A percentile compares a stretch with the other conserved stretches of the same genome.
These are phyloP conservation scores for Psilocybe mexicana DNA, from an alignment of 1,284 basidiomycete species.

Conservation along the genomic window DNA sequence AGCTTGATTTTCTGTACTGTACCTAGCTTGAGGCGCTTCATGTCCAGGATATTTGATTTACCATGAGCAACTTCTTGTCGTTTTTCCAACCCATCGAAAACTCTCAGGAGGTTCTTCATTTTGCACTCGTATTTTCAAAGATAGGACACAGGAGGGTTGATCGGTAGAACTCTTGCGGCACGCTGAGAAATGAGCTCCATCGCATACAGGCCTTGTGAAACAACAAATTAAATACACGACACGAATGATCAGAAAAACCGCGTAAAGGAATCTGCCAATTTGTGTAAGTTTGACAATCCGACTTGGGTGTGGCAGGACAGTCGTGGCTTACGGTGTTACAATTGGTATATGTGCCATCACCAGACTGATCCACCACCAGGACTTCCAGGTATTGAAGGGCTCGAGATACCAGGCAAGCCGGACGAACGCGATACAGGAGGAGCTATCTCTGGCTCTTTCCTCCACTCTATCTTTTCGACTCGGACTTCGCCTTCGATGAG, in stretches of 20 bases:
- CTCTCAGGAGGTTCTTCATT: constrained; percentile 8
- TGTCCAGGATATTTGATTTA: constrained; percentile 43
- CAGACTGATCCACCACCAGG: constrained; percentile 22
- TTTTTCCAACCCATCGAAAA: constrained; percentile 51
- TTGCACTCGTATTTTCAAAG: constrained; percentile 3
- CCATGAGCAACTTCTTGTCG: constrained; percentile 36
- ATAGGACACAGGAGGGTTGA: constrained; percentile 31
- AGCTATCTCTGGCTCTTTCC: constrained; percentile 61
- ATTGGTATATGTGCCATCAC: constrained; percentile 6
- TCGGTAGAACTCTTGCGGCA: constrained; percentile 52
- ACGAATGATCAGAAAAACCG: too few relatives aligned
- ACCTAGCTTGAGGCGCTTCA: constrained; percentile 40
- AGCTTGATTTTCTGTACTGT: too few relatives aligned
- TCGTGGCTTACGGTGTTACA: too few relatives aligned
- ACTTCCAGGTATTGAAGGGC: constrained; percentile 25
- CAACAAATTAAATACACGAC: too few relatives aligned
- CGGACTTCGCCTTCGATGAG: constrained; percentile 91
- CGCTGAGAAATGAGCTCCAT: constrained; percentile 67
- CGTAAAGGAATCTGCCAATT: too few relatives aligned
- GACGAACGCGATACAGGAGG: constrained; percentile 27
- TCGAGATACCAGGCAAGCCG: constrained; percentile 23
- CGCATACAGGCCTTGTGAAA: constrained; percentile 37
- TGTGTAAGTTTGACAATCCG: constrained; percentile 11
- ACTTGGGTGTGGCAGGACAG: too few relatives aligned
- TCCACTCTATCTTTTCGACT: constrained; percentile 83